A percentile compares a stretch with the other conserved stretches of the same genome.
These are phyloP conservation scores for Lepraria neglecta DNA, from an alignment of 495 filamentous ascomycete species.

Conservation along the genomic window DNA sequence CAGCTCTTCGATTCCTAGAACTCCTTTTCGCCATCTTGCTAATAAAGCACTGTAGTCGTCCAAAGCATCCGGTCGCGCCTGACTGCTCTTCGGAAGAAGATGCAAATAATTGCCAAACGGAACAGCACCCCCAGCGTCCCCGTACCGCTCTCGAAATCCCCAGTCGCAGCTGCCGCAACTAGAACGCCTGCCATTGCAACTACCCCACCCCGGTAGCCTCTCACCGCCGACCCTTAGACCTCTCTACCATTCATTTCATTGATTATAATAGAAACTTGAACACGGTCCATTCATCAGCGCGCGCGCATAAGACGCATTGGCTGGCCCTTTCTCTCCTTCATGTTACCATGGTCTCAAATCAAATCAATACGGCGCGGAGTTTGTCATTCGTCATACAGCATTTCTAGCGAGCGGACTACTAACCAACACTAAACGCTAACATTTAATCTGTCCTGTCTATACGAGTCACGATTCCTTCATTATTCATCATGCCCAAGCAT, in stretches of 20 bases:
- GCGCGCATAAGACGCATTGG: not conserved
- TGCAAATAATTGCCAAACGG: constrained; percentile 48
- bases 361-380: not conserved
- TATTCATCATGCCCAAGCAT: not conserved
- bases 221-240: not conserved
- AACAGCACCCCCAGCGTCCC: constrained; percentile 21
- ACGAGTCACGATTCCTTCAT: constrained; percentile 7
- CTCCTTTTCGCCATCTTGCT: constrained; percentile 25
- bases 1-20: constrained; percentile 31
- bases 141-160: constrained; percentile 24
- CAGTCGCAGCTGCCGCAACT: constrained; percentile 14
- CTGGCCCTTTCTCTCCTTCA: constrained; percentile 3
- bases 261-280: not conserved
- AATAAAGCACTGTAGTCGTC: constrained; percentile 43
- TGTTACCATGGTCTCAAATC: not conserved
- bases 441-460: constrained; percentile 6
- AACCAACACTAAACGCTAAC: not conserved
- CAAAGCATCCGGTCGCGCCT: constrained; percentile 54
- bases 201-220: constrained; percentile 31
- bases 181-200: constrained; percentile 33
- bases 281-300: not conserved
- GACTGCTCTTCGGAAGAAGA: constrained; percentile 50
- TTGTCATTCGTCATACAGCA: constrained; percentile 6
- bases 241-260: not conserved
- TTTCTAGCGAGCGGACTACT: constrained; percentile 1